Conservation (phyloP, 805 yeast genomes). For the Candida gorgasii region DNA sequence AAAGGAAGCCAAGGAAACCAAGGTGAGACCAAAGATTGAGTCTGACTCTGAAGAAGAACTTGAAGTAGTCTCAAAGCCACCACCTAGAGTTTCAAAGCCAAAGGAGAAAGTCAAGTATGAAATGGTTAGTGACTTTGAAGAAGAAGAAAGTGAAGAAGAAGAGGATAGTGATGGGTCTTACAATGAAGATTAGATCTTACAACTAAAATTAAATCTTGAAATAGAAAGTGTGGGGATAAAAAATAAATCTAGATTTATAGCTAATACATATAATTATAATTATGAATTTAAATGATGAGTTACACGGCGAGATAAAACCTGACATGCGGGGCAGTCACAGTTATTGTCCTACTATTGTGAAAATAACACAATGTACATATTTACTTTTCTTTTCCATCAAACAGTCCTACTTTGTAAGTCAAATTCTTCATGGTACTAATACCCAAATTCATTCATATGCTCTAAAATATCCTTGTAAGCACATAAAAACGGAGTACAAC, state of each 20-base stretch:
- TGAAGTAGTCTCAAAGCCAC: not conserved
- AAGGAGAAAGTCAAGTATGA: constrained; percentile 1
- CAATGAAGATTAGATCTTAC: constrained; percentile 11
- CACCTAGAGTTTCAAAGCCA: not conserved
- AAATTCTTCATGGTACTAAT: no score
- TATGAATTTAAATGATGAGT: constrained; percentile 8
- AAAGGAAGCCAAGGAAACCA: constrained; percentile 9
- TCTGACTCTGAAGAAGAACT: constrained; percentile 20
- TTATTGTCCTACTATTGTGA: no score
- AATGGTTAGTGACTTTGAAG: constrained; percentile 15
- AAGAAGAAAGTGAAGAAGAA: constrained; percentile 13
- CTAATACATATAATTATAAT: not conserved
- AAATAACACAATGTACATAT: no score
- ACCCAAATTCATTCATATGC: no score
- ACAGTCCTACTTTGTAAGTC: no score
- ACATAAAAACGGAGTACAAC: no score
- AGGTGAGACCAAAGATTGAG: constrained; percentile 2
- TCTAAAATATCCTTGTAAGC: no score
- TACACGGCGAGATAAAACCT: no score
- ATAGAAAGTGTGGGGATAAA: not conserved
- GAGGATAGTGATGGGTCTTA: constrained; percentile 18
- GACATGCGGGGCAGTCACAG: no score
- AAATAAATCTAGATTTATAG: not conserved
- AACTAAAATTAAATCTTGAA: no score
- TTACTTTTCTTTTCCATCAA: no score